Base-by-base conservation (phyloP, 2,329 filamentous ascomycete species). In the Fusarium bactridioides region DNA sequence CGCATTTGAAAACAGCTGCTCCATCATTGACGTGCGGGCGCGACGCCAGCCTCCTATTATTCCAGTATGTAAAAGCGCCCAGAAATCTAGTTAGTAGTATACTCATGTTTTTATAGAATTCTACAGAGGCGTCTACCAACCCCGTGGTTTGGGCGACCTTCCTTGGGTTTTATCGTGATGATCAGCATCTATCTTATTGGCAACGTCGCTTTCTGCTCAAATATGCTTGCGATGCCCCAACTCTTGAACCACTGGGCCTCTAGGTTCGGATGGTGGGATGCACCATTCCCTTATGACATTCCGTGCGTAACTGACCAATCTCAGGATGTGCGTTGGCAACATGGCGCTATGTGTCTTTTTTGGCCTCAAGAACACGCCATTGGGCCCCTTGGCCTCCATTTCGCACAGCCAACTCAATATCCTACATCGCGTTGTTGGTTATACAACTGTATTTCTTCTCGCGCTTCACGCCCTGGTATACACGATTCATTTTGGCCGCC, bases 351-450 rank as follows among this genome's bases (percentile, higher is more conserved):
- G 80, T 15, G 77, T 86, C 10, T 80, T 84, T 25, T 82, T 86
- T 6, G 85, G 86, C 31, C 78, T 88, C 16, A 83, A 85, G 61
- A 87, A 87, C 61, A 87, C 85, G 0, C 85, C 85, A 0, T 73
- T 88, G 10, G 82, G 81, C 84, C 25, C 19, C 5, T 11, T 72
- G 1, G 53, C 60, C 4, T 23, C 47, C 0, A 21, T 51, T 16
- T 55, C 85, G 6, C 84, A 87, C 64, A 84, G 85, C 54, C 79
- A 83, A 31, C 79, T 88, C 13, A 86, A 87, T 48, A 75, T 81
- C 5, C 78, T 87, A 10, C 86, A 88, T 68, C 82, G 83, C 44
- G 74, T 83, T 7, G 81, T 81, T 6, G 85, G 85, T 7, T 86
- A 86, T 45, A 79, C 81, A 2, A 82, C 83, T 2, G 74, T 84